A percentile compares a stretch with the other conserved stretches of the same genome.
Evolutionary conservation across 2,329 filamentous ascomycete species (phyloP).

Genomic region (Fusarium transvaalense): DNA sequence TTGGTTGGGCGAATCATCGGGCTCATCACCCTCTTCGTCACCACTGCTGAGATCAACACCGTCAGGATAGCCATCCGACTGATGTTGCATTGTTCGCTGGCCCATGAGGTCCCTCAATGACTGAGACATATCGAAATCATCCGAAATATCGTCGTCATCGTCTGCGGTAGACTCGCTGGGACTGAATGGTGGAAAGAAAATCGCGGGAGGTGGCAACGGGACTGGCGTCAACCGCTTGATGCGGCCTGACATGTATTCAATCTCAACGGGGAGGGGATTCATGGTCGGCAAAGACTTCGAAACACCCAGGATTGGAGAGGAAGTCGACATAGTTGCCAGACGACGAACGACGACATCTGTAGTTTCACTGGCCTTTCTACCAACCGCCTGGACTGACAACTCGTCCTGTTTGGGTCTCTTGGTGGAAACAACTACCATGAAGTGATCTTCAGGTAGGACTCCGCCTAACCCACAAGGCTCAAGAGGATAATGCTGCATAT

Average conservation of each 20-base stretch:
- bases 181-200: slow-evolving; percentile 64
- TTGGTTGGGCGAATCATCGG: slow-evolving; percentile 51
- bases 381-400: not conserved
- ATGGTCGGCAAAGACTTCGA: slow-evolving; percentile 5
- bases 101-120: slow-evolving; percentile 52
- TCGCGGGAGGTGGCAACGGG: slow-evolving; percentile 64
- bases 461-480: slow-evolving; percentile 71
- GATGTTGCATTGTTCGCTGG: slow-evolving; percentile 53
- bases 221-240: slow-evolving; percentile 61
- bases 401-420: slow-evolving; percentile 55
- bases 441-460: slow-evolving; percentile 73
- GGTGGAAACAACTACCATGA: slow-evolving; percentile 67
- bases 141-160: slow-evolving; percentile 48
- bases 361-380: slow-evolving; percentile 46
- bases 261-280: slow-evolving; percentile 50
- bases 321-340: slow-evolving; percentile 58
- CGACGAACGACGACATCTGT: slow-evolving; percentile 59
- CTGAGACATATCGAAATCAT: slow-evolving; percentile 48
- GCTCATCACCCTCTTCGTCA: slow-evolving; percentile 58
- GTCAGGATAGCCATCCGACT: slow-evolving; percentile 58
- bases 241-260: slow-evolving; percentile 60
- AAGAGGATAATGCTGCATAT: slow-evolving; percentile 56
- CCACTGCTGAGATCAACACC: slow-evolving; percentile 57
- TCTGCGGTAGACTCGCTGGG: slow-evolving; percentile 54
- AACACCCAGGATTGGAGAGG: slow-evolving; percentile 49